A percentile compares a stretch with the other conserved stretches of the same genome.
Evolutionary conservation across 164 flowering plant species (phyloP).

Genomic region (Berberis thunbergii): DNA sequence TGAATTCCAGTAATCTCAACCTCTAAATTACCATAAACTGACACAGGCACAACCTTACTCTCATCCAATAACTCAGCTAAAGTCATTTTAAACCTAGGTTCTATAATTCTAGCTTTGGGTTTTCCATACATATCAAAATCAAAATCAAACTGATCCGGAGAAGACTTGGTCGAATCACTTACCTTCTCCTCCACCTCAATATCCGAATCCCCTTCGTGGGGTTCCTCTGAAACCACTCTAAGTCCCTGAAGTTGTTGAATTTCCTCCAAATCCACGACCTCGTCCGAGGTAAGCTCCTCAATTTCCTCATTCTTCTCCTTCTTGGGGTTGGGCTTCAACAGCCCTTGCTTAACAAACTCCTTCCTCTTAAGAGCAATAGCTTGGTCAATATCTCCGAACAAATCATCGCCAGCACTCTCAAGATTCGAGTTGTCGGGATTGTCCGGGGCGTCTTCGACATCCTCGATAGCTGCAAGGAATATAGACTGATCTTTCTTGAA

Average conservation of each 20-base stretch:
- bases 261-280: conserved; percentile 78
- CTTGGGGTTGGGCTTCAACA: conserved; percentile 55
- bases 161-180: conserved; percentile 11
- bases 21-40: conserved; percentile 77
- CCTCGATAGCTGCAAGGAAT: conserved; percentile 61
- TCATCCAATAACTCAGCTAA: conserved; percentile 94
- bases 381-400: conserved; percentile 74
- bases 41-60: conserved; percentile 78
- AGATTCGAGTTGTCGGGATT: conserved; percentile 6
- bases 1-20: conserved; percentile 80
- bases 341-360: conserved; percentile 79
- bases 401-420: conserved; percentile 51
- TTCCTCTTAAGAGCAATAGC: conserved; percentile 71
- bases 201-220: conserved; percentile 1
- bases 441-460: conserved; percentile 58
- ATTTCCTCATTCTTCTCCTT: conserved; percentile 17
- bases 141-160: conserved; percentile 44
- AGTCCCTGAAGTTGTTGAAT: conserved; percentile 63
- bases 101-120: conserved; percentile 56
- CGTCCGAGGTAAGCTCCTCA: conserved; percentile 69
- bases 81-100: conserved; percentile 77
- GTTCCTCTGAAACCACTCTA: conserved; percentile 25
- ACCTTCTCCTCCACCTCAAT: conserved; percentile 14
- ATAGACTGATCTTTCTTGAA: conserved; percentile 57
- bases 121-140: conserved; percentile 65